phyloP scores from a whole-genome alignment of 306 rosid genomes.

The Castanospermum australe region DNA sequence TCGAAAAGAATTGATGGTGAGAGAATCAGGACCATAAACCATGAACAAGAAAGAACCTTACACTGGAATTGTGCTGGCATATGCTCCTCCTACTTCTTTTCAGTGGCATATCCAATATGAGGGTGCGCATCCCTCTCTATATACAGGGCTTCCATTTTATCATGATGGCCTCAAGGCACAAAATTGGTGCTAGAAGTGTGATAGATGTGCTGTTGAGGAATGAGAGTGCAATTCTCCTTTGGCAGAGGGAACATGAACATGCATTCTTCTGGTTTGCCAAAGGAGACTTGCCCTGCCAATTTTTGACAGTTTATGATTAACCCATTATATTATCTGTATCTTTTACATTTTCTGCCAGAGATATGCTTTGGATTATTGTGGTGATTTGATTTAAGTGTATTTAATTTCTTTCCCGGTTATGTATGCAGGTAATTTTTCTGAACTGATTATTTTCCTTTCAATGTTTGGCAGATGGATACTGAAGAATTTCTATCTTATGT shows the following conservation, averaged over 20 bases:
- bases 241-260: conserved; percentile 46
- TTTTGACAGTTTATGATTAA: conserved; percentile 15
- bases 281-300: conserved; percentile 97
- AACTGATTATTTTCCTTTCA: conserved; percentile 10
- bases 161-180: conserved; percentile 26
- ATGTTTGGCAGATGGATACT: neutral
- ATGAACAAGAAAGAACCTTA: conserved; percentile 28
- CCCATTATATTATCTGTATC: neutral
- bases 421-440: neutral
- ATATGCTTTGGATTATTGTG: neutral
- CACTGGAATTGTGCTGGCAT: conserved; percentile 44
- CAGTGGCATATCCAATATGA: conserved; percentile 52
- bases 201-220: conserved; percentile 50
- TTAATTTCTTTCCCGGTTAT: neutral
- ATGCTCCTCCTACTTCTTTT: conserved; percentile 23
- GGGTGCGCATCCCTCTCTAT: conserved; percentile 37
- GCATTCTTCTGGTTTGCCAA: conserved; percentile 59
- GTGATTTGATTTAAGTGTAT: neutral
- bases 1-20: neutral
- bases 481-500: conserved; percentile 8
- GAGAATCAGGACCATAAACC: conserved; percentile 32
- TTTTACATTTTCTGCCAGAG: neutral
- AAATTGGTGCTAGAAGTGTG: neutral
- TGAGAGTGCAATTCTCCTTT: conserved; percentile 69
- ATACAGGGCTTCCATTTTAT: conserved; percentile 18